Percentiles rank a stretch among this genome's conserved stretches.
phyloP scores from a whole-genome alignment of 352 stramenopile genomes.

The Blastocystis sp. region DNA sequence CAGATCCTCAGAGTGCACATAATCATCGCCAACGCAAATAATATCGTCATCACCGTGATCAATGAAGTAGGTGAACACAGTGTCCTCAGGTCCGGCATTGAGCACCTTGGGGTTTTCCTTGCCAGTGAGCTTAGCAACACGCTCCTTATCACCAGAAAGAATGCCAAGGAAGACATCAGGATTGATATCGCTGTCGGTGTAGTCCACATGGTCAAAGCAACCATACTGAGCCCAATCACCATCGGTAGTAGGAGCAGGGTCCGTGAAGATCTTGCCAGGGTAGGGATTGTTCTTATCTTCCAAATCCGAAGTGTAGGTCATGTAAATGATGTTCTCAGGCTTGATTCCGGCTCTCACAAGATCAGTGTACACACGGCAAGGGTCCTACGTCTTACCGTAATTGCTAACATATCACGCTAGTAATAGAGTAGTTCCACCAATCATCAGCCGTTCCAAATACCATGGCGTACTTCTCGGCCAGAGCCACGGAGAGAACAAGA shows the following conservation, averaged over 20 bases:
- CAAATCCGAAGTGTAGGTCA: not conserved
- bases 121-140: not conserved
- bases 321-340: no score
- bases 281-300: not conserved
- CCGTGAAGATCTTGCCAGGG: no score
- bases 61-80: no score
- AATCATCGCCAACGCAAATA: not conserved
- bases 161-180: slow-evolving; percentile 22
- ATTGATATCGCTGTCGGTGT: slow-evolving; percentile 11
- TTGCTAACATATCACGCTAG: not conserved
- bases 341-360: no score
- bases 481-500: not conserved
- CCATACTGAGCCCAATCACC: no score
- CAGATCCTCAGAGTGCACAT: not conserved
- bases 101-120: no score
- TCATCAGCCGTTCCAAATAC: not conserved
- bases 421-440: slow-evolving; percentile 51
- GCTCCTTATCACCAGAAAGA: not conserved
- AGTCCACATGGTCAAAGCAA: slow-evolving; percentile 10
- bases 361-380: not conserved
- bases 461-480: no score
- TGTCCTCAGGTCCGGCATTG: no score
- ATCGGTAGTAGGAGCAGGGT: no score
- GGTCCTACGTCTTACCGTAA: not conserved
- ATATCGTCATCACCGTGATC: not conserved